phyloP scores from a whole-genome alignment of 768 basidiomycete genomes.

The Collybia mongolica region DNA sequence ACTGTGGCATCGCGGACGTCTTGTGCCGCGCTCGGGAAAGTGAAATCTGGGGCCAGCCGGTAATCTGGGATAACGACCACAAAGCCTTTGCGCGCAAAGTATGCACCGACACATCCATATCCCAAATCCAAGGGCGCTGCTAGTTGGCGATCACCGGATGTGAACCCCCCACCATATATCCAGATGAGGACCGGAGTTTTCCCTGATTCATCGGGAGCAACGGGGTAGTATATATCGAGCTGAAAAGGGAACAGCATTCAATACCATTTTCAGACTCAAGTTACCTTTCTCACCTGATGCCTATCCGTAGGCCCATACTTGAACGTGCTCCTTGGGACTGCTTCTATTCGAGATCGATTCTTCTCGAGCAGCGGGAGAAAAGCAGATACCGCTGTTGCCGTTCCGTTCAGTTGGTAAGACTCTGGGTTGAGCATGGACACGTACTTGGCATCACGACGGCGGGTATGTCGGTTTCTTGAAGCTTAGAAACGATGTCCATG shows the following conservation, averaged over 20 bases:
- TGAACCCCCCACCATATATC: constrained; percentile 68
- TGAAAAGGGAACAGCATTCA: constrained; percentile 18
- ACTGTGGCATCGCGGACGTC: constrained; percentile 60
- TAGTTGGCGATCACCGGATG: constrained; percentile 45
- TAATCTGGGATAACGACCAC: constrained; percentile 71
- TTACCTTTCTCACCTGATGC: constrained; percentile 39
- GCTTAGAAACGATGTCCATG: constrained; percentile 36
- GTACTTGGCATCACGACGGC: constrained; percentile 33
- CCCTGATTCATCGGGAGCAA: constrained; percentile 17
- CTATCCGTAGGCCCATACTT: constrained; percentile 52
- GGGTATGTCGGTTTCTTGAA: constrained; percentile 26
- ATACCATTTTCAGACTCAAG: neutral
- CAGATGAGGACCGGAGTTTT: constrained; percentile 57
- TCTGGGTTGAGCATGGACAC: constrained; percentile 8
- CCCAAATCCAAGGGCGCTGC: constrained; percentile 46
- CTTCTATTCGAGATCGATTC: constrained; percentile 43
- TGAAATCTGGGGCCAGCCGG: constrained; percentile 55
- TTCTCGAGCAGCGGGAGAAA: constrained; percentile 51
- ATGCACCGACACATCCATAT: constrained; percentile 59
- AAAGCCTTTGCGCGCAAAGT: constrained; percentile 59
- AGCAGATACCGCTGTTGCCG: constrained; percentile 39
- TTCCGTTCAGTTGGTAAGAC: neutral
- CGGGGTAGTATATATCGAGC: constrained; percentile 70
- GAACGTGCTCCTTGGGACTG: constrained; percentile 53
- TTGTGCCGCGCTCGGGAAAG: constrained; percentile 53